Conservation (phyloP, 1,139 yeast species). For the Arxiozyma bovina region DNA sequence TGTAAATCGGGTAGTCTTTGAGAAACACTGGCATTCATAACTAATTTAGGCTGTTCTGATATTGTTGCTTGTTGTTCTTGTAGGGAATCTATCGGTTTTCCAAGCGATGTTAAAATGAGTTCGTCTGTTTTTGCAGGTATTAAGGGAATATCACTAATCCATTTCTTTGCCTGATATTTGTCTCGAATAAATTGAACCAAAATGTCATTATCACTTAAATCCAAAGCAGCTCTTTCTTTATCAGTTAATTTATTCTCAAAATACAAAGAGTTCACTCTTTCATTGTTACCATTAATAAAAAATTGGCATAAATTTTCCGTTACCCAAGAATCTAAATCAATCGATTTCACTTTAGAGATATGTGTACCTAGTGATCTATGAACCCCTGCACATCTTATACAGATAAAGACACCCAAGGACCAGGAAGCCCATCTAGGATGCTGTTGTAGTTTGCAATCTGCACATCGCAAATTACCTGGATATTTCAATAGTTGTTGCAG, state of each 20-base stretch:
- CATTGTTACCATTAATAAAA: constrained; percentile 78
- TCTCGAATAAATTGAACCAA: constrained; percentile 84
- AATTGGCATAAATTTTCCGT: constrained; percentile 79
- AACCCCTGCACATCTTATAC: constrained; percentile 88
- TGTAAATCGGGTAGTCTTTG: background rate
- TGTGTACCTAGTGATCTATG: constrained; percentile 94
- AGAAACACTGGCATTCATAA: background rate
- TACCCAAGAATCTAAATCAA: constrained; percentile 92
- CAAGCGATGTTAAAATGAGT: background rate
- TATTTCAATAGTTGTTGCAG: constrained; percentile 54
- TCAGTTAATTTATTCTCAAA: constrained; percentile 66
- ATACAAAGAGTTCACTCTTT: constrained; percentile 49
- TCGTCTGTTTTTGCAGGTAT: background rate
- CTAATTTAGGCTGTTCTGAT: background rate
- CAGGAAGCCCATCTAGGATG: constrained; percentile 98
- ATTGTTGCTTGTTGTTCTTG: background rate
- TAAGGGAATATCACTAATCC: constrained; percentile 40
- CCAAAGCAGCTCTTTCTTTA: background rate
- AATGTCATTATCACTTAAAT: constrained; percentile 49
- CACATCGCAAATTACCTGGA: constrained; percentile 67
- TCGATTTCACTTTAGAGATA: constrained; percentile 73
- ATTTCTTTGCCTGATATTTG: constrained; percentile 79
- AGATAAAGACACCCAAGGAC: constrained; percentile 84
- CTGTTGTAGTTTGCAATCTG: constrained; percentile 81
- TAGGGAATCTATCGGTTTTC: background rate